Evolutionary conservation across 495 filamentous ascomycete species (phyloP), one percentile per base, ranked within the genome.

Genomic region (Parathielavia hyrcaniae): DNA sequence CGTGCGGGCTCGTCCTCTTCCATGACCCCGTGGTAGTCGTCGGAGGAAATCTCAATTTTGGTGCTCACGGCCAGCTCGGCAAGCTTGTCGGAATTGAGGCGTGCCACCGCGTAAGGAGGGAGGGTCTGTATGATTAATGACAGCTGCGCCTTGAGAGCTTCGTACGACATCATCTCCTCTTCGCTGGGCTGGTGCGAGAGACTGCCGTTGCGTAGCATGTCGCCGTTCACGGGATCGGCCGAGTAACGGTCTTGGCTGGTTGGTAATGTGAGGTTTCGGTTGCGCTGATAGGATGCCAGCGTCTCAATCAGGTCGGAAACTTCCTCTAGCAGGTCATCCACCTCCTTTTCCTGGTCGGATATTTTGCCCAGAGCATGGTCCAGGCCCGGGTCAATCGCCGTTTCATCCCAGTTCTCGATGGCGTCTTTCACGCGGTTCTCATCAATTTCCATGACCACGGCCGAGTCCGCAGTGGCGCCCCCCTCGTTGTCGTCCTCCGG

Each of bases 221-320:
- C 77, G 30, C 73, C 74, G 51, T 75, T 74, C 23, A 76, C 70
- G 4, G 76, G 77, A 62, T 81, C 79, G 48, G 73, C 61, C 56
- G 71, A 69, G 63, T 73, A 72, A 41, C 78, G 66, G 64, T 75
- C 74, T 65, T 78, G 71, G 66, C 75, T 75, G 30, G 74, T 74
- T 41, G 73, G 75, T 11, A 87, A 61, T 5, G 77, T 86, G 32
- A 85, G 76, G 57, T 86, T 90, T 45, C 90, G 86, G 60, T 90
- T 89, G 44, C 84, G 85, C 69, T 96, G 91, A 65, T 90, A 88
- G 0, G 91, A 97, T 56, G 87, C 81, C 19, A 97, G 76, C 2
- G 89, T 91, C 63, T 95, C 85, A 23, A 97, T 79, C 54, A 95
- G 69, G 49, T 95, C 87, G 9, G 89, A 91, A 22, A 97, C 83